Conservation (phyloP, 2,329 filamentous ascomycete genomes). For the Curvularia hawaiiensis region DNA sequence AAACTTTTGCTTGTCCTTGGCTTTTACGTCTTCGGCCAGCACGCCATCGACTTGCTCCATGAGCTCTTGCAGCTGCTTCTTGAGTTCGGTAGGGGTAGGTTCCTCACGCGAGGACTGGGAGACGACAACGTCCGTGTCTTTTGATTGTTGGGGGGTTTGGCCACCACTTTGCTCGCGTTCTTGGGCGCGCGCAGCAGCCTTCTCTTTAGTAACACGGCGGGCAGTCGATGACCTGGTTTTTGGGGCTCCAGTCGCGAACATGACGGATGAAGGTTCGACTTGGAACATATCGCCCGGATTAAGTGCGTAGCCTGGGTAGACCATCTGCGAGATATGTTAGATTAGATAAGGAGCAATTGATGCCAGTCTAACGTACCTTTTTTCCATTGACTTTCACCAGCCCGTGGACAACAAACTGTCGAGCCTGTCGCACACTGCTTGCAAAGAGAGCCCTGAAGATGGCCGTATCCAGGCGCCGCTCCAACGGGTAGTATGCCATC, state of each 20-base stretch:
- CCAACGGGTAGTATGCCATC: constrained; percentile 92
- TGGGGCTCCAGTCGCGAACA: constrained; percentile 81
- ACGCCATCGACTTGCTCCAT: constrained; percentile 63
- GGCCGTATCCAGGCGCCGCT: constrained; percentile 90
- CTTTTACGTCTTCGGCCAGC: constrained; percentile 63
- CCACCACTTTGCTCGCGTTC: constrained; percentile 28
- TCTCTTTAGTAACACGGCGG: constrained; percentile 38
- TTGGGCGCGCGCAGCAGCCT: constrained; percentile 36
- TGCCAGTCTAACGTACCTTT: constrained; percentile 63
- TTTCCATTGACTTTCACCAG: constrained; percentile 95
- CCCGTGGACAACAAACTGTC: constrained; percentile 93
- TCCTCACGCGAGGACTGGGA: constrained; percentile 25
- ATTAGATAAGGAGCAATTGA: neutral
- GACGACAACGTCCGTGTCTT: constrained; percentile 3
- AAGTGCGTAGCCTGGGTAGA: constrained; percentile 86
- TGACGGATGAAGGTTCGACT: constrained; percentile 85
- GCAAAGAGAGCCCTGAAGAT: constrained; percentile 94
- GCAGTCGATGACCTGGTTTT: constrained; percentile 55
- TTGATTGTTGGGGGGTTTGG: constrained; percentile 23
- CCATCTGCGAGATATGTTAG: constrained; percentile 66
- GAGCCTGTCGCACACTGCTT: constrained; percentile 88
- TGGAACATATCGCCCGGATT: constrained; percentile 99
- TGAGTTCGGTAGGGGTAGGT: constrained; percentile 39
- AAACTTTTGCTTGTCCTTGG: constrained; percentile 75
- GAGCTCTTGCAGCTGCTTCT: constrained; percentile 42